Evolutionary conservation across 1,284 basidiomycete genomes (phyloP).

Genomic region (Mycena citricolor): DNA sequence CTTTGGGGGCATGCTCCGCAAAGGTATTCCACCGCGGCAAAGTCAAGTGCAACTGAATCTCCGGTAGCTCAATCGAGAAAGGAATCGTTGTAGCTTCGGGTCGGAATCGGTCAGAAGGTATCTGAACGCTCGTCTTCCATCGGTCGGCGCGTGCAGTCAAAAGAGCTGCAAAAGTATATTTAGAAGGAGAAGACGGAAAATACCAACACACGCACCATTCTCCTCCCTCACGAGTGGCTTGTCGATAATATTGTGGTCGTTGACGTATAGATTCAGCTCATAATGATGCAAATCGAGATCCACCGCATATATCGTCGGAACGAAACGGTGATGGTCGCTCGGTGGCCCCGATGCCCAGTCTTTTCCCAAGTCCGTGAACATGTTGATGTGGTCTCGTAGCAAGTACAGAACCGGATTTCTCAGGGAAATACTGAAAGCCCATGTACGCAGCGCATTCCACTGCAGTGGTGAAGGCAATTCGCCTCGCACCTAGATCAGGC

Average conservation of each 20-base stretch:
- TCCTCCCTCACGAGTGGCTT: conserved; percentile 75
- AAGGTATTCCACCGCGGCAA: conserved; percentile 90
- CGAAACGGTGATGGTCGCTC: conserved; percentile 76
- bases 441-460: conserved; percentile 74
- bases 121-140: conserved; percentile 51
- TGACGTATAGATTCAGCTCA: conserved; percentile 80
- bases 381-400: conserved; percentile 88
- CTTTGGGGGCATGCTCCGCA: conserved; percentile 61
- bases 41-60: conserved; percentile 58
- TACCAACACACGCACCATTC: conserved; percentile 65
- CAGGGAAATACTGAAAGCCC: conserved; percentile 73
- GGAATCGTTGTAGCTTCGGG: conserved; percentile 69
- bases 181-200: neutral
- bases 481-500: conserved; percentile 50
- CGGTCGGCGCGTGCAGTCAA: conserved; percentile 63
- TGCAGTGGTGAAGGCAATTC: conserved; percentile 63
- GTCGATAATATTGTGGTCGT: conserved; percentile 95
- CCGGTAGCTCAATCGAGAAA: conserved; percentile 64
- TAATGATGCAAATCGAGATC: conserved; percentile 74
- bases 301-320: conserved; percentile 78
- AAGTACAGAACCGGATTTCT: conserved; percentile 73
- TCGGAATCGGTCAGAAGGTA: conserved; percentile 73
- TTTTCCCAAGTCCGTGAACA: conserved; percentile 84
- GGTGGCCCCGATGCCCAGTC: conserved; percentile 87
- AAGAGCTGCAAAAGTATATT: conserved; percentile 52